Conservation (phyloP, 306 rosid genomes). For the Cicer chorassanicum region DNA sequence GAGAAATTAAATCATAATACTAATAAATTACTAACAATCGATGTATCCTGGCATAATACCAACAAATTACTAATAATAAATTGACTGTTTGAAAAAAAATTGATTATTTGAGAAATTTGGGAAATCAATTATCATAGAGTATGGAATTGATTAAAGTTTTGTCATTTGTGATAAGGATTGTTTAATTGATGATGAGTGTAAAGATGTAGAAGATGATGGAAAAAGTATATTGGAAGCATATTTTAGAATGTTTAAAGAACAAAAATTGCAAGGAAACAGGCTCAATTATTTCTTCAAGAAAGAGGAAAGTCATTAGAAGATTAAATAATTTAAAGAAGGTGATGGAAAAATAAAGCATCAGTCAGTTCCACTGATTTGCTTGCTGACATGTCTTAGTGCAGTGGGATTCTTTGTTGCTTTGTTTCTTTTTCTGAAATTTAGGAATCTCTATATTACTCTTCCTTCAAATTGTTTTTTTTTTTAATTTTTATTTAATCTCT, state of each 20-base stretch:
- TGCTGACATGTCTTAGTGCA: constrained; percentile 53
- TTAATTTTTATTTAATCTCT: constrained; percentile 37
- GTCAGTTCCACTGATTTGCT: constrained; percentile 48
- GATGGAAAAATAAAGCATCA: constrained; percentile 48
- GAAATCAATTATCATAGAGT: background rate
- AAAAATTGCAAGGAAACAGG: constrained; percentile 32
- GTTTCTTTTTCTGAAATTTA: constrained; percentile 48
- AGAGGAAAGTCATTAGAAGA: constrained; percentile 50
- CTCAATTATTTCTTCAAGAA: constrained; percentile 48
- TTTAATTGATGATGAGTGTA: constrained; percentile 44
- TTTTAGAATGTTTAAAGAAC: constrained; percentile 39
- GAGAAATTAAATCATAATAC: background rate
- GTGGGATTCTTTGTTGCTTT: constrained; percentile 52
- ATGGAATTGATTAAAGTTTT: constrained; percentile 29
- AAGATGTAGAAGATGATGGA: constrained; percentile 40
- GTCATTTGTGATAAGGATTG: constrained; percentile 33
- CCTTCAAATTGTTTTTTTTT: constrained; percentile 46
- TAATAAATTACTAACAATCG: no score
- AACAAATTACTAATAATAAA: no score
- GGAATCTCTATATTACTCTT: constrained; percentile 53
- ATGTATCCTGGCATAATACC: no score
- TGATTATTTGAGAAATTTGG: no score
- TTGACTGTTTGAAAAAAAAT: no score
- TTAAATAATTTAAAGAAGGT: constrained; percentile 42
- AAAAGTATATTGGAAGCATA: constrained; percentile 41